Percentiles rank a stretch among this genome's conserved stretches.
These are phyloP conservation scores for Glutinoglossum americanum DNA, from an alignment of 495 filamentous ascomycete species.

Conservation along the genomic window DNA sequence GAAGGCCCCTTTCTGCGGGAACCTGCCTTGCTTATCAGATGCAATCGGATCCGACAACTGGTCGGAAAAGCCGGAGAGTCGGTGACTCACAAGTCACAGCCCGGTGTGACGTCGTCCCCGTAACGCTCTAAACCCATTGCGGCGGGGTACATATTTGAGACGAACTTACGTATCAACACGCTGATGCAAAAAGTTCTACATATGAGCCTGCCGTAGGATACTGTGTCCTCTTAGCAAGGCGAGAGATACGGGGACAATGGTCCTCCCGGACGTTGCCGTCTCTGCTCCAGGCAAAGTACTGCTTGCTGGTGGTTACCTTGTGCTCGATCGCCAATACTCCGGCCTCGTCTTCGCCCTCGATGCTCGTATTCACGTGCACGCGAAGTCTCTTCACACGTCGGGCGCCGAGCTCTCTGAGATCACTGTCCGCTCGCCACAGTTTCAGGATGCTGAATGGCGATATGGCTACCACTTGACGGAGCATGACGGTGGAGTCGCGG, in stretches of 20 bases:
- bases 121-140: no score
- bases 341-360: conserved; percentile 87
- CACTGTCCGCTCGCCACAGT: conserved; percentile 78
- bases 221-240: neutral
- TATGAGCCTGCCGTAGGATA: no score
- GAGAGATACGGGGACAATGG: neutral
- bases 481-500: conserved; percentile 48
- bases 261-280: conserved; percentile 28
- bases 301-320: conserved; percentile 82
- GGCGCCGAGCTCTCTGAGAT: conserved; percentile 37
- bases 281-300: conserved; percentile 94
- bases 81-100: neutral
- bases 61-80: neutral
- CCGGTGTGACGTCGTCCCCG: neutral
- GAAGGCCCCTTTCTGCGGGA: no score
- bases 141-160: no score
- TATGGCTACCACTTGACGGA: conserved; percentile 51
- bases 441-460: conserved; percentile 63
- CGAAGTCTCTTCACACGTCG: conserved; percentile 30
- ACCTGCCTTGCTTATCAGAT: neutral
- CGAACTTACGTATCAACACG: neutral
- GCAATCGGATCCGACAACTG: neutral
- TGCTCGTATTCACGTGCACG: conserved; percentile 74
- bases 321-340: conserved; percentile 72
- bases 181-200: neutral